A percentile compares a stretch with the other conserved stretches of the same genome.
These are phyloP conservation scores for Cryptococcus amylolentus DNA, from an alignment of 1,284 basidiomycete species.

Conservation along the genomic window DNA sequence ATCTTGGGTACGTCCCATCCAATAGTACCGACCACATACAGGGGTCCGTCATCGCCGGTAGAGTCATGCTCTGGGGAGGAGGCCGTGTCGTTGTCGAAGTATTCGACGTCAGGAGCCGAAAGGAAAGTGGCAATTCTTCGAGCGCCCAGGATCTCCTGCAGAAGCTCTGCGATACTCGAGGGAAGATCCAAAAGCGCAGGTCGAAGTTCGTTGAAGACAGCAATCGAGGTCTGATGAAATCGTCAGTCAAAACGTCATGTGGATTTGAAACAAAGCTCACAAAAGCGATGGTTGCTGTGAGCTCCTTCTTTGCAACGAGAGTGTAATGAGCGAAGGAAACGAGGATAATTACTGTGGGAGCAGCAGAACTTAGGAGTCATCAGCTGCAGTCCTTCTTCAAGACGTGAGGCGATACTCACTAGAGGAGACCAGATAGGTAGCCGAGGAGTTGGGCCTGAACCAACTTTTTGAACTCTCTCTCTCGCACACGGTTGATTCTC, in stretches of 20 bases:
- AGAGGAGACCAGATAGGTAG: slow-evolving; percentile 20
- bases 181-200: slow-evolving; percentile 22
- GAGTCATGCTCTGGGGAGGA: slow-evolving; percentile 10
- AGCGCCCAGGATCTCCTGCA: slow-evolving; percentile 28
- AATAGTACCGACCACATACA: slow-evolving; percentile 28
- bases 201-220: slow-evolving; percentile 63
- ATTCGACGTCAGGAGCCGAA: slow-evolving; percentile 24
- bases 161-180: slow-evolving; percentile 14
- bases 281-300: slow-evolving; percentile 81
- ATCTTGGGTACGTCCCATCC: slow-evolving; percentile 22
- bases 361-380: slow-evolving; percentile 31
- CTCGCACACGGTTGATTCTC: slow-evolving; percentile 67
- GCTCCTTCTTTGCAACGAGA: slow-evolving; percentile 53
- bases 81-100: slow-evolving; percentile 43
- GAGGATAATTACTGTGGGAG: slow-evolving; percentile 41
- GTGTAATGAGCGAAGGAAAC: slow-evolving; percentile 60
- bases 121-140: slow-evolving; percentile 30
- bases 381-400: neutral
- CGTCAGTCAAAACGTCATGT: neutral
- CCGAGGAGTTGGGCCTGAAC: slow-evolving; percentile 45
- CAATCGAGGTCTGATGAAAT: slow-evolving; percentile 52
- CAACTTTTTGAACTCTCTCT: slow-evolving; percentile 71
- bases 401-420: slow-evolving; percentile 15
- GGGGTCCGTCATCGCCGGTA: slow-evolving; percentile 19
- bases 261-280: slow-evolving; percentile 18